These are phyloP conservation scores for Planoprotostelium fungivorum DNA, from an alignment of 78 protist genomes.

Conservation along the genomic window DNA sequence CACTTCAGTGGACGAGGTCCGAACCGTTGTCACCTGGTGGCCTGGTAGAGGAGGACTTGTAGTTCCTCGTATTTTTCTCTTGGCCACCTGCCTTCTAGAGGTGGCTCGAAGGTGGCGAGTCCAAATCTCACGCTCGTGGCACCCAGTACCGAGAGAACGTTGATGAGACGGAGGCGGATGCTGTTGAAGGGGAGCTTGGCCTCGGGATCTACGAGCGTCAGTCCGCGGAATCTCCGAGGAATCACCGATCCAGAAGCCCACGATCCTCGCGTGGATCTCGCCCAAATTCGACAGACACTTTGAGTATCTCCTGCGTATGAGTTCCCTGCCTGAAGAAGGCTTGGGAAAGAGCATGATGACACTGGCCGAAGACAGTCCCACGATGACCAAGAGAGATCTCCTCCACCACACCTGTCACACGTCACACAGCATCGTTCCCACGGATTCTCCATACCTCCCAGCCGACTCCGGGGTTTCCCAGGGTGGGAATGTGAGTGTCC, in stretches of 20 bases:
- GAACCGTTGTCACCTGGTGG: too few species aligned
- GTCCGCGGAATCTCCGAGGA: background rate
- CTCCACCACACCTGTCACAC: background rate
- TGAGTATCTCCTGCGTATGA: background rate
- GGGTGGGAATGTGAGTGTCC: background rate
- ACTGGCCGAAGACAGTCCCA: background rate
- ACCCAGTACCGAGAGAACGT: background rate
- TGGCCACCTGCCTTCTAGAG: background rate
- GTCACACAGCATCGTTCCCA: background rate
- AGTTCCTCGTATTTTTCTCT: background rate
- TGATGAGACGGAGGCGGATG: background rate
- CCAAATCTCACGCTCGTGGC: background rate
- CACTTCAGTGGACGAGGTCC: too few species aligned
- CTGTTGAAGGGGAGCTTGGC: background rate
- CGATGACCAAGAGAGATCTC: background rate
- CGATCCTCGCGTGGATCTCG: background rate
- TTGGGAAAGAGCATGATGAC: background rate
- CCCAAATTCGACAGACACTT: background rate
- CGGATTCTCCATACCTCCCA: background rate
- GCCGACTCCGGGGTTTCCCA: background rate
- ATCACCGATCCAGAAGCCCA: background rate
- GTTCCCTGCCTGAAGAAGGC: background rate
- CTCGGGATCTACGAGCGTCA: background rate
- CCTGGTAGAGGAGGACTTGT: too few species aligned
- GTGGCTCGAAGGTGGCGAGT: background rate